Percentiles rank a stretch among this genome's conserved stretches.
Conservation (phyloP, 176 grass and related monocot genomes). For the Bothriochloa decipiens region DNA sequence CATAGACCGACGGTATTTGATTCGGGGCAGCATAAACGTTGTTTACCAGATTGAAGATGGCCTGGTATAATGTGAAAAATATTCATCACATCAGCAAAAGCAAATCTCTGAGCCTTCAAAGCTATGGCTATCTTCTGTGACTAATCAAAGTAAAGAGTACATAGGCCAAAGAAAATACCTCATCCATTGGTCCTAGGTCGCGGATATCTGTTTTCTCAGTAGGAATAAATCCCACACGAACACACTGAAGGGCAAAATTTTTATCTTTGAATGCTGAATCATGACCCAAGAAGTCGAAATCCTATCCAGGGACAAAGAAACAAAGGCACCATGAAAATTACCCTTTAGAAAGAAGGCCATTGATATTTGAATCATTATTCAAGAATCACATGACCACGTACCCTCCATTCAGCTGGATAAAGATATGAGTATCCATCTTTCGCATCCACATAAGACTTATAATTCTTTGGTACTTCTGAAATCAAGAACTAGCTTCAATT, state of each 20-base stretch:
- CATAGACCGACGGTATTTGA: conserved; percentile 74
- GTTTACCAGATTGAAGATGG: conserved; percentile 85
- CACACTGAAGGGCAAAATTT: conserved; percentile 71
- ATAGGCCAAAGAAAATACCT: conserved; percentile 45
- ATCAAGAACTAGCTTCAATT: conserved; percentile 49
- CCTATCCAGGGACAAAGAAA: conserved; percentile 42
- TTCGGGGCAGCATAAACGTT: conserved; percentile 86
- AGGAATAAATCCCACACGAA: conserved; percentile 80
- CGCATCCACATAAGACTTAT: conserved; percentile 71
- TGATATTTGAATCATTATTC: not conserved
- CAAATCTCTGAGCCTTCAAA: not conserved
- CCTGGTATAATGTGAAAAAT: conserved; percentile 43
- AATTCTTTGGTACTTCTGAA: conserved; percentile 77
- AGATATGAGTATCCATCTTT: conserved; percentile 84
- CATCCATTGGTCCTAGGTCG: conserved; percentile 92
- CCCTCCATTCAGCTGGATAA: conserved; percentile 95
- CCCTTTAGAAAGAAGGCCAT: not conserved
- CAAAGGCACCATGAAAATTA: not conserved
- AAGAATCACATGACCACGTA: conserved; percentile 31
- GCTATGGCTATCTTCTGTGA: not conserved
- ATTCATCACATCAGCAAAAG: not conserved
- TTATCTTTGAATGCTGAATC: conserved; percentile 95
- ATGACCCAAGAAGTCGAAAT: conserved; percentile 90
- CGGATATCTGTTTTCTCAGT: conserved; percentile 81
- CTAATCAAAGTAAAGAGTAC: conserved; percentile 19